A percentile compares a stretch with the other conserved stretches of the same genome.
Conservation (phyloP, 208 protist genomes). For the Angomonas deanei region DNA sequence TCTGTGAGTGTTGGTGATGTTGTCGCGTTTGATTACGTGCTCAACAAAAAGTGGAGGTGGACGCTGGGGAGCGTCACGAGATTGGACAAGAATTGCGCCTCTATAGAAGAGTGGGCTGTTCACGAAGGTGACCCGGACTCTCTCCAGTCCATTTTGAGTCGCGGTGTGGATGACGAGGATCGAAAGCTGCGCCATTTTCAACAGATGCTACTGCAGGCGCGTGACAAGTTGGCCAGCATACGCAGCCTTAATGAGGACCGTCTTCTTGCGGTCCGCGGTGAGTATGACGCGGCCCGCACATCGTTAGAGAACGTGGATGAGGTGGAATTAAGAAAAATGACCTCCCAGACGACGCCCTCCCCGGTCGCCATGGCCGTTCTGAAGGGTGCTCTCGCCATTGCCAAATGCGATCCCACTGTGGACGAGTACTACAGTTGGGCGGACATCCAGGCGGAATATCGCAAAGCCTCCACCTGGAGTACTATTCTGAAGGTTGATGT, state of each 20-base stretch:
- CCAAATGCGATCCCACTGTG: constrained; percentile 44
- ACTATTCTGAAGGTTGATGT: constrained; percentile 42
- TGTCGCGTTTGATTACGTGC: constrained; percentile 59
- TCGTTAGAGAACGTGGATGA: constrained; percentile 34
- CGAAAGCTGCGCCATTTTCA: constrained; percentile 41
- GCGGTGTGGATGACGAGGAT: constrained; percentile 42
- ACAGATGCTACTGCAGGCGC: constrained; percentile 34
- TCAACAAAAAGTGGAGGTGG: constrained; percentile 52
- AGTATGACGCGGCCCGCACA: constrained; percentile 31
- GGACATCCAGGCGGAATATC: constrained; percentile 58
- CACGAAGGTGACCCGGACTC: constrained; percentile 35
- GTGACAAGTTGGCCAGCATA: constrained; percentile 45
- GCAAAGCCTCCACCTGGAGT: constrained; percentile 24
- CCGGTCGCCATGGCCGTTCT: constrained; percentile 54
- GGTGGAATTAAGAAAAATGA: constrained; percentile 44
- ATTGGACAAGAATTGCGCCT: constrained; percentile 26
- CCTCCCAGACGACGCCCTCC: constrained; percentile 38
- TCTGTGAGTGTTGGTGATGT: constrained; percentile 34
- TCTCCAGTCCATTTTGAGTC: constrained; percentile 41
- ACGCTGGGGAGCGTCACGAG: constrained; percentile 47
- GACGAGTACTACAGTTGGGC: constrained; percentile 56
- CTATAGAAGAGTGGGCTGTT: constrained; percentile 52
- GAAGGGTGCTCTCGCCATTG: constrained; percentile 43
- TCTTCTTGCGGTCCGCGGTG: constrained; percentile 26
- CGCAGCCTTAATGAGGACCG: constrained; percentile 63